A percentile compares a stretch with the other conserved stretches of the same genome.
phyloP scores from a whole-genome alignment of 2,329 filamentous ascomycete species.

The Aspergillus puulaauensis region DNA sequence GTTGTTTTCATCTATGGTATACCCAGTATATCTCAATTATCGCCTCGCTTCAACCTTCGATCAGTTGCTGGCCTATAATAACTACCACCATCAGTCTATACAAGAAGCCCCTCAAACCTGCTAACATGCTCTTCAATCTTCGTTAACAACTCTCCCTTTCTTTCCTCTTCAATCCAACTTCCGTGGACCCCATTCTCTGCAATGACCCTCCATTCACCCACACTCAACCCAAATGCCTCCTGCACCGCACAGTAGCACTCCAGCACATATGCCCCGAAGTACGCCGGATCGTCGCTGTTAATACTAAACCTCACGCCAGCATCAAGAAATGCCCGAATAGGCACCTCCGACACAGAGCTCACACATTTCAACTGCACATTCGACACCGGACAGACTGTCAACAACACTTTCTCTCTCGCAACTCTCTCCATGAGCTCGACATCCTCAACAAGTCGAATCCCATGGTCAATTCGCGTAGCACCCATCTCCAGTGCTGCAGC shows the following conservation, averaged over 20 bases:
- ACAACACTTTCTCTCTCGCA: constrained; percentile 56
- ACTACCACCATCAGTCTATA: background rate
- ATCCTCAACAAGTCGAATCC: constrained; percentile 65
- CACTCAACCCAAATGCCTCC: constrained; percentile 63
- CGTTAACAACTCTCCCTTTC: constrained; percentile 60
- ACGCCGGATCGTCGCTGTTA: constrained; percentile 73
- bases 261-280: constrained; percentile 73
- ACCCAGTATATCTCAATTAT: too few relatives aligned
- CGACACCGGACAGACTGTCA: constrained; percentile 72
- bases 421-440: constrained; percentile 58
- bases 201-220: constrained; percentile 67
- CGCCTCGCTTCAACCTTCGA: too few relatives aligned
- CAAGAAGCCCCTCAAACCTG: constrained; percentile 16
- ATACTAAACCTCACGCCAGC: constrained; percentile 67
- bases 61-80: too few relatives aligned
- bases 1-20: too few relatives aligned
- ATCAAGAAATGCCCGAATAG: constrained; percentile 63
- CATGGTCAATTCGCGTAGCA: constrained; percentile 72
- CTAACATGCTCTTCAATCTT: constrained; percentile 33
- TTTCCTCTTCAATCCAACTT: constrained; percentile 66
- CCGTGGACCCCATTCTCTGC: constrained; percentile 62
- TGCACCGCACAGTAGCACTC: constrained; percentile 77
- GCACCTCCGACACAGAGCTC: constrained; percentile 53
- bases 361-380: constrained; percentile 67
- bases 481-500: constrained; percentile 62